Conservation (phyloP, 768 basidiomycete species). For the Amanita polypyramis region DNA sequence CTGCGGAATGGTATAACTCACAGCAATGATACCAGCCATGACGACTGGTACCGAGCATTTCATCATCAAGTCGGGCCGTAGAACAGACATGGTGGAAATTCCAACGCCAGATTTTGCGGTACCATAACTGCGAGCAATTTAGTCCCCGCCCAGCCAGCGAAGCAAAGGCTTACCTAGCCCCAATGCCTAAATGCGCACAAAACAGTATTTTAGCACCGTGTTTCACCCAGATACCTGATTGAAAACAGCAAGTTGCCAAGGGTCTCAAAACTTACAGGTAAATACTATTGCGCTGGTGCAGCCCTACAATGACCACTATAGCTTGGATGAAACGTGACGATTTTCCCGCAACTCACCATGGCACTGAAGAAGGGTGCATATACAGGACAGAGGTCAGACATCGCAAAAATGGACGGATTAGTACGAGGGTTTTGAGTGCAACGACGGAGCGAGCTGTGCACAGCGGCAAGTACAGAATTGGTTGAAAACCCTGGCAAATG, state of each 20-base stretch:
- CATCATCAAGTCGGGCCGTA: constrained; percentile 97
- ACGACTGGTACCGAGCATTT: constrained; percentile 95
- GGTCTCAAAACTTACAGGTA: constrained; percentile 60
- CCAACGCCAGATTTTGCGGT: constrained; percentile 99
- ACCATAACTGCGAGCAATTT: constrained; percentile 61
- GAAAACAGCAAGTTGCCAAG: not conserved
- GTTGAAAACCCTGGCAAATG: constrained; percentile 4
- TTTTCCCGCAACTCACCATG: constrained; percentile 52
- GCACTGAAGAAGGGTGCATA: constrained; percentile 98
- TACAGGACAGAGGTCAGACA: constrained; percentile 83
- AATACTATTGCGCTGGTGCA: constrained; percentile 97
- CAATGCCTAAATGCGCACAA: constrained; percentile 46
- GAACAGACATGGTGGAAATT: constrained; percentile 95
- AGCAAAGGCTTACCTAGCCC: constrained; percentile 54
- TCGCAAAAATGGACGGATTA: constrained; percentile 18
- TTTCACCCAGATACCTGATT: not conserved
- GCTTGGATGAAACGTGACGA: not conserved
- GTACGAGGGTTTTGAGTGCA: constrained; percentile 8
- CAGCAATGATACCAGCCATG: constrained; percentile 99
- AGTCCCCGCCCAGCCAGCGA: constrained; percentile 10
- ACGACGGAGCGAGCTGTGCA: constrained; percentile 2
- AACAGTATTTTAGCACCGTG: constrained; percentile 7
- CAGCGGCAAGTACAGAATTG: constrained; percentile 1
- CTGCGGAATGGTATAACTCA: constrained; percentile 31
- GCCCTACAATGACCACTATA: constrained; percentile 42